A percentile compares a stretch with the other conserved stretches of the same genome.
Evolutionary conservation across 345 rosid genomes (phyloP).

Genomic region (Clarkia xantiana): DNA sequence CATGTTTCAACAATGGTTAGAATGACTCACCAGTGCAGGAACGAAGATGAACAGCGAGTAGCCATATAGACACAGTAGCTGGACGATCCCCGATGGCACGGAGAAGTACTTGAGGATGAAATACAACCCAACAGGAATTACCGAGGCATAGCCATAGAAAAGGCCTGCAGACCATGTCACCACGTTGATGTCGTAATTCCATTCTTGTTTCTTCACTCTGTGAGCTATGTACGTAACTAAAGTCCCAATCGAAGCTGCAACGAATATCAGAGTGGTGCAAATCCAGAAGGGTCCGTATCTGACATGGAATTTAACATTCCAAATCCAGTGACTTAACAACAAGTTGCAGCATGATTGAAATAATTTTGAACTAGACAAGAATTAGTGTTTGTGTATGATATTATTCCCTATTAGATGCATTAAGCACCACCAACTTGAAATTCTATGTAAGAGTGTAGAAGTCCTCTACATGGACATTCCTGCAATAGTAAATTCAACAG

Average conservation of each 20-base stretch:
- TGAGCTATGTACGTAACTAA: constrained; percentile 92
- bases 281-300: constrained; percentile 99
- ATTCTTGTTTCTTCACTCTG: constrained; percentile 67
- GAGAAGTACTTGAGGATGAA: constrained; percentile 91
- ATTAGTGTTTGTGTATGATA: neutral
- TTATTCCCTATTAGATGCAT: neutral
- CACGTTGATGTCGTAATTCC: constrained; percentile 87
- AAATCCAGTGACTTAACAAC: neutral
- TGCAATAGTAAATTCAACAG: too few species aligned
- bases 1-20: neutral
- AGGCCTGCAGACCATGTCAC: constrained; percentile 98
- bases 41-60: constrained; percentile 81
- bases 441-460: too few species aligned
- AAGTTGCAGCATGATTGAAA: too few species aligned
- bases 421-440: too few species aligned
- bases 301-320: constrained; percentile 5
- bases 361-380: neutral
- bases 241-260: constrained; percentile 87
- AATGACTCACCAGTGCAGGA: constrained; percentile 79
- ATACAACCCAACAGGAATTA: constrained; percentile 65
- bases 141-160: constrained; percentile 76
- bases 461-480: too few species aligned
- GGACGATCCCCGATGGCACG: constrained; percentile 84
- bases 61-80: constrained; percentile 90
- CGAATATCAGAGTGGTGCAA: constrained; percentile 84